phyloP scores from a whole-genome alignment of 225 moss, liverwort and hornwort species.

The Neckera pumila region DNA sequence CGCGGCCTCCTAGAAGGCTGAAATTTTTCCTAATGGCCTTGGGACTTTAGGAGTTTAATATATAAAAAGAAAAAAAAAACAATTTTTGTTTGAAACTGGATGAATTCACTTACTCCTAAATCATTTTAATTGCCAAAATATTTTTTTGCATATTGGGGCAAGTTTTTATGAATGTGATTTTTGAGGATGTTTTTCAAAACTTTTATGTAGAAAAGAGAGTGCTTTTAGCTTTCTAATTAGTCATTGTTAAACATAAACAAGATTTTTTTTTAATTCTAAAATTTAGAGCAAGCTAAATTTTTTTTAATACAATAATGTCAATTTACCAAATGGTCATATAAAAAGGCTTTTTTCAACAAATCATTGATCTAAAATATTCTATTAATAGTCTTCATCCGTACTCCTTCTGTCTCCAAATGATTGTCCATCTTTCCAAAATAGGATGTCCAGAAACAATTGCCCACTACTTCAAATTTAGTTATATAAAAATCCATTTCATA shows the following conservation, averaged over 20 bases:
- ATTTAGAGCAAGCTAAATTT: background rate
- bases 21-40: too few relatives aligned
- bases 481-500: too few relatives aligned
- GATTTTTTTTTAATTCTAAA: background rate
- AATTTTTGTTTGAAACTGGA: accelerated
- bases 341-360: background rate
- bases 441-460: too few relatives aligned
- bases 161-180: background rate
- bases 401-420: too few relatives aligned
- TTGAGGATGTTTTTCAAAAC: background rate
- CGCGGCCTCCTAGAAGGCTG: too few relatives aligned
- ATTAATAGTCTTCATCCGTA: too few relatives aligned
- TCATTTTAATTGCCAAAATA: background rate
- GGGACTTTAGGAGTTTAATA: background rate
- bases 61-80: background rate
- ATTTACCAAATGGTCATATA: too few relatives aligned
- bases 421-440: too few relatives aligned
- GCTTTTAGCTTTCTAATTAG: background rate
- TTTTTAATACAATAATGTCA: background rate
- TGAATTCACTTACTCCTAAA: background rate
- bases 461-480: too few relatives aligned
- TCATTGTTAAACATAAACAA: background rate
- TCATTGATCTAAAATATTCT: background rate
- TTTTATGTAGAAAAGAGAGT: background rate
- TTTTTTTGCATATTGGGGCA: accelerated